Percentiles rank a stretch among this genome's conserved stretches.
phyloP scores from a whole-genome alignment of 805 yeast species.

The Blastobotrys americana region DNA sequence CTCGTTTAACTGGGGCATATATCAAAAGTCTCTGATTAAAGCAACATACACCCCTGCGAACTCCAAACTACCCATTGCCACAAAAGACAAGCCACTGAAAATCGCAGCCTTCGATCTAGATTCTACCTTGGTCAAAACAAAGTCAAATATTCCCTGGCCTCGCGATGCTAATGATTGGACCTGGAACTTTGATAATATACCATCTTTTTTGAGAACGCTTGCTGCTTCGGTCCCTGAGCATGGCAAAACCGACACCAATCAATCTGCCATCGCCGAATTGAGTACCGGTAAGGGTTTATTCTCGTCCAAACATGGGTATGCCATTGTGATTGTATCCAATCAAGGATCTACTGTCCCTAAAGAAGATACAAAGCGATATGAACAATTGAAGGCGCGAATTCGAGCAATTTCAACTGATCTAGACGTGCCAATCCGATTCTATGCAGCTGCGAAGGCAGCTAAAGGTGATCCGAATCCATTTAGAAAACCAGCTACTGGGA shows the following conservation, averaged over 20 bases:
- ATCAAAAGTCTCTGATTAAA: slow-evolving; percentile 5
- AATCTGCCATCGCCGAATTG: no score
- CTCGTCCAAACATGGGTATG: slow-evolving; percentile 23
- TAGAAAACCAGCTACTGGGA: slow-evolving; percentile 72
- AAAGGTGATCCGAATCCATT: slow-evolving; percentile 14
- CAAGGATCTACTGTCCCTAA: slow-evolving; percentile 60
- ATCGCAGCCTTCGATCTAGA: slow-evolving; percentile 82
- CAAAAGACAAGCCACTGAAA: slow-evolving; percentile 1
- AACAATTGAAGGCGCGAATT: slow-evolving; percentile 31
- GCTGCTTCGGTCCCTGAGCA: background rate
- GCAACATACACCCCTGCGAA: slow-evolving; percentile 6
- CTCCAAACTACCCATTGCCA: background rate
- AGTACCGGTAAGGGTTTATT: slow-evolving; percentile 7
- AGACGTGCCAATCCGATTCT: slow-evolving; percentile 38
- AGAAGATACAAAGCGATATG: slow-evolving; percentile 31
- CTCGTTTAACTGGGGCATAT: no score
- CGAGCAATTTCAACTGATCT: slow-evolving; percentile 24
- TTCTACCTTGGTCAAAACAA: slow-evolving; percentile 64
- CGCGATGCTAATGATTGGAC: slow-evolving; percentile 66
- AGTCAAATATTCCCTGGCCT: slow-evolving; percentile 54
- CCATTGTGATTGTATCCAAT: slow-evolving; percentile 72
- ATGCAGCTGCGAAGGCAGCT: slow-evolving; percentile 53
- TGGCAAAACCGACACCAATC: background rate
- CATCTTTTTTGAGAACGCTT: background rate
- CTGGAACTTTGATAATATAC: slow-evolving; percentile 36